Evolutionary conservation across 1,139 yeast genomes (phyloP), one percentile per base, ranked within the genome.

Genomic region (Blastobotrys elegans): DNA sequence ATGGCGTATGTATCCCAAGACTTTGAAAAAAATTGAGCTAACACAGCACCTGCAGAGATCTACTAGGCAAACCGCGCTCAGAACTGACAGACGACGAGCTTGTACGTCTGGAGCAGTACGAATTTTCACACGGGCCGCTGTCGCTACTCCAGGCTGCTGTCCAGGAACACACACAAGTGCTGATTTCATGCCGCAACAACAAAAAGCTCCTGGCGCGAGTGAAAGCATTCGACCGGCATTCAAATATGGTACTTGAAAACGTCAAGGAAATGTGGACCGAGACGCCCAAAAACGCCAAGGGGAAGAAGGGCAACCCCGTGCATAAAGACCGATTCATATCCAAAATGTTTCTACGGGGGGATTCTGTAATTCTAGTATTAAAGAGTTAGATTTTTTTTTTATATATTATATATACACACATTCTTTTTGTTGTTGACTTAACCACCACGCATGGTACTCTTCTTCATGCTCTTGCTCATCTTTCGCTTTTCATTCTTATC

Each of bases 251-350:
- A 7, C 70, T 92, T 56, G 97, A 88, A 60, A 88, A 89, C 59
- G 97, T 92, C 37, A 88, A 86, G 63, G 98, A 92, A 65, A 70
- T 88, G 59, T 88, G 96, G 96, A 80, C 86, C 0, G 96, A 88
- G 58, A 72, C 73, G 1, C 77, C 84, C 31, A 73, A 78, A 58
- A 80, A 76, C 50, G 68, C 76, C 43, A 81, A 81, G 57, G 90
- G 92, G 1, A 84, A 84, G 60, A 80, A 79, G 56, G 84, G 85
- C 38, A 80, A 82, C 60, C 73, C 82, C 1, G 76, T 84, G 5
- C 73, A 86, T 49, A 81, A 82, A 59, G 98, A 94, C 64, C 70
- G 98, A 57, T 92, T 87, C 62, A 81, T 92, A 13, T 79, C 90
- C 53, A 92, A 92, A 67, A 73, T 92, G 79, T 94, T 92, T 62